A percentile compares a stretch with the other conserved stretches of the same genome.
Evolutionary conservation across 2,329 filamentous ascomycete genomes (phyloP).

Genomic region (Arachnomyces sp.): DNA sequence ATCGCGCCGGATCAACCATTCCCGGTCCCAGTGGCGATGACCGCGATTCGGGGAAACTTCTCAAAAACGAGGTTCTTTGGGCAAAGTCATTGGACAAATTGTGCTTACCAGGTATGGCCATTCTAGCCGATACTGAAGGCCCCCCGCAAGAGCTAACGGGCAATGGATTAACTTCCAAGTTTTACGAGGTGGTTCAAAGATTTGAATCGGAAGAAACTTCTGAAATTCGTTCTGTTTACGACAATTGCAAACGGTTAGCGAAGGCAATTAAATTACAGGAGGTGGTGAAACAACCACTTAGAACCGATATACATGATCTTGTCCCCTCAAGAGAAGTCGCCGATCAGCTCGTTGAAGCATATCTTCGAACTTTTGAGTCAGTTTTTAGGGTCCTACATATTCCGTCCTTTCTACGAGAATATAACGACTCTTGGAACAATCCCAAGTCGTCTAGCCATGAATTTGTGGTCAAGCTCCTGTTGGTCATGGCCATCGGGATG

Average conservation of each 20-base stretch:
- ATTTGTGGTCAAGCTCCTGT: slow-evolving; percentile 40
- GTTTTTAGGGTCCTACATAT: slow-evolving; percentile 51
- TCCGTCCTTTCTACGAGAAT: slow-evolving; percentile 49
- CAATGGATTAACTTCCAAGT: not conserved
- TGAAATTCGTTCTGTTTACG: slow-evolving; percentile 27
- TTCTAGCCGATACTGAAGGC: not conserved
- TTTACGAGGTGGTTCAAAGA: slow-evolving; percentile 15
- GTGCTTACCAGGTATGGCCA: slow-evolving; percentile 34
- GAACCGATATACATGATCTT: slow-evolving; percentile 20
- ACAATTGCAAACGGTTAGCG: slow-evolving; percentile 44
- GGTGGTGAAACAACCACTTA: slow-evolving; percentile 21
- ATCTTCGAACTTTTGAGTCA: slow-evolving; percentile 50
- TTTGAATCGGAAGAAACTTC: slow-evolving; percentile 25
- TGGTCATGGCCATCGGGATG: slow-evolving; percentile 34
- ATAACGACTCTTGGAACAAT: slow-evolving; percentile 46
- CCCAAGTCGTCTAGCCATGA: slow-evolving; percentile 31
- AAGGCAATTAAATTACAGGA: slow-evolving; percentile 39
- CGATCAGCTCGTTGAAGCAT: slow-evolving; percentile 45
- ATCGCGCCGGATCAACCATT: not conserved
- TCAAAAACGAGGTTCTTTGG: slow-evolving; percentile 46
- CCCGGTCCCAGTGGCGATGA: not conserved
- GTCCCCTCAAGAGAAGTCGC: slow-evolving; percentile 40
- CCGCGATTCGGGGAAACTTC: slow-evolving; percentile 2
- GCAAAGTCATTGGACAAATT: slow-evolving; percentile 44
- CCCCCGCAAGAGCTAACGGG: too few relatives aligned